phyloP scores from a whole-genome alignment of 352 stramenopile species.

The Pythium biforme region DNA sequence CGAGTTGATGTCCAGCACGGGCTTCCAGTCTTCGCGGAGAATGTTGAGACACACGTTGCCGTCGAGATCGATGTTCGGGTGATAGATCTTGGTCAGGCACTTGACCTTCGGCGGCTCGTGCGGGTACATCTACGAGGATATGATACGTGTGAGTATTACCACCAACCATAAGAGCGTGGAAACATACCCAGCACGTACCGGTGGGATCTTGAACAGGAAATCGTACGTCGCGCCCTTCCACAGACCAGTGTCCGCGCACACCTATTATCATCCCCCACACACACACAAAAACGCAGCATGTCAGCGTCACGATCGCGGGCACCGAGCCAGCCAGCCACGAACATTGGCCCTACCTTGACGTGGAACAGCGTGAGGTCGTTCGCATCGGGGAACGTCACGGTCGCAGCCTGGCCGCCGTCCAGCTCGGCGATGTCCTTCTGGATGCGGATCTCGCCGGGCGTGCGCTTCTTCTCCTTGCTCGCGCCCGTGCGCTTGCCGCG shows the following conservation, averaged over 20 bases:
- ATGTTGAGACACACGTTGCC: constrained; percentile 99
- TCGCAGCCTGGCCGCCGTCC: constrained; percentile 95
- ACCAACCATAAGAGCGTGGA: no score
- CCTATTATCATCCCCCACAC: constrained; percentile 28
- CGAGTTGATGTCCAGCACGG: constrained; percentile 98
- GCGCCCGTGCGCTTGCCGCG: constrained; percentile 63
- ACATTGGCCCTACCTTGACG: constrained; percentile 86
- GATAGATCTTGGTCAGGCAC: constrained; percentile 97
- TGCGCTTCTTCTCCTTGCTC: constrained; percentile 91
- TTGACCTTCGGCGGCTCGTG: constrained; percentile 98
- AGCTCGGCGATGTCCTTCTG: constrained; percentile 99
- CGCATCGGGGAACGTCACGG: constrained; percentile 94
- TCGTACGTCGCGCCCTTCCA: constrained; percentile 97
- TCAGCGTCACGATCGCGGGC: no score
- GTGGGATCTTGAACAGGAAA: constrained; percentile 97
- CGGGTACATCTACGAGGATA: constrained; percentile 78
- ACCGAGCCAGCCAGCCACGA: no score
- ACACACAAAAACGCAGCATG: neutral
- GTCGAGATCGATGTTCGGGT: constrained; percentile 98
- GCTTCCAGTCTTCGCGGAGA: constrained; percentile 98
- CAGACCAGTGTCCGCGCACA: constrained; percentile 94
- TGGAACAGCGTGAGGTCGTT: constrained; percentile 96
- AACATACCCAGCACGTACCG: no score
- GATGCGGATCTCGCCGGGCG: constrained; percentile 97
- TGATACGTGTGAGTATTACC: no score